A percentile compares a stretch with the other conserved stretches of the same genome.
phyloP scores from a whole-genome alignment of 176 grass and related monocot species.

The Hordeum vulgare region DNA sequence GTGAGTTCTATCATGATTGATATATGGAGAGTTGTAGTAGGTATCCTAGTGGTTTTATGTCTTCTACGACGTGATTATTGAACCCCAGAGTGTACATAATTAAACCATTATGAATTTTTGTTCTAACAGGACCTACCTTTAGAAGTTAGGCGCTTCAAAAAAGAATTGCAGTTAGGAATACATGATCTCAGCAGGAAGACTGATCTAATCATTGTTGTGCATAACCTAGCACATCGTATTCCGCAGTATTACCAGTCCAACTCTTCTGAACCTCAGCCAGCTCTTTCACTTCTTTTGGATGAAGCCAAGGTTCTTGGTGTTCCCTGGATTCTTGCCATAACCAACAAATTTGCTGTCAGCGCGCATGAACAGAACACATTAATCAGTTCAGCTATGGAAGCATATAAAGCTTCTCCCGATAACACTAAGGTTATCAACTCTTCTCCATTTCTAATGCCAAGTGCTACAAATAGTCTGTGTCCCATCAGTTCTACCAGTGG shows the following conservation, averaged over 20 bases:
- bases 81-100: not conserved
- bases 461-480: slow-evolving; percentile 32
- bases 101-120: not conserved
- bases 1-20: not conserved
- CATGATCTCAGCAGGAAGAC: slow-evolving; percentile 61
- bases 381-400: slow-evolving; percentile 58
- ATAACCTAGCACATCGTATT: slow-evolving; percentile 88
- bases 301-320: slow-evolving; percentile 66
- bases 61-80: not conserved
- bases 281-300: slow-evolving; percentile 78
- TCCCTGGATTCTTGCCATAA: slow-evolving; percentile 90
- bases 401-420: slow-evolving; percentile 68
- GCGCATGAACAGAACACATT: slow-evolving; percentile 58
- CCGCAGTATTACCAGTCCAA: slow-evolving; percentile 44
- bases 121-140: slow-evolving; percentile 61
- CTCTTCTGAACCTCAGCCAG: slow-evolving; percentile 42
- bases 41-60: not conserved
- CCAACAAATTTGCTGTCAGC: slow-evolving; percentile 85
- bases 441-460: slow-evolving; percentile 69
- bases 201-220: slow-evolving; percentile 86
- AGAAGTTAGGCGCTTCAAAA: slow-evolving; percentile 59
- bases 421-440: slow-evolving; percentile 70
- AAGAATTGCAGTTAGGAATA: slow-evolving; percentile 60
- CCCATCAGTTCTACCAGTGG: slow-evolving; percentile 13
- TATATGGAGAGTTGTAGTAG: not conserved